A percentile compares a stretch with the other conserved stretches of the same genome.
These are phyloP conservation scores for Emergomyces orientalis DNA, from an alignment of 2,329 filamentous ascomycete genomes.

Conservation along the genomic window DNA sequence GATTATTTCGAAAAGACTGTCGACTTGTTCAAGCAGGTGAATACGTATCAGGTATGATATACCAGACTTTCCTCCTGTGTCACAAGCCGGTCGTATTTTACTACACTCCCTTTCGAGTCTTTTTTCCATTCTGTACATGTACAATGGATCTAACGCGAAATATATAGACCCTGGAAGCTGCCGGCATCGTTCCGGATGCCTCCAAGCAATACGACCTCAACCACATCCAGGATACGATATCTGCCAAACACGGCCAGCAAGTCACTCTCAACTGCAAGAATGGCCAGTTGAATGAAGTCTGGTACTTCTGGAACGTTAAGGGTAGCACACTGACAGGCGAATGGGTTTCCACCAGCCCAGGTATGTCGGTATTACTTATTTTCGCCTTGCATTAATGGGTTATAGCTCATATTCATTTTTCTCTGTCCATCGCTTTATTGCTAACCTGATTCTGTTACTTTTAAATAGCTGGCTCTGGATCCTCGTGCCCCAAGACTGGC, in stretches of 20 bases:
- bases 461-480: conserved; percentile 43
- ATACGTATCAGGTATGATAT: conserved; percentile 42
- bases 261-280: conserved; percentile 44
- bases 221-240: conserved; percentile 44
- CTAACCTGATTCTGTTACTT: not conserved
- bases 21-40: conserved; percentile 46
- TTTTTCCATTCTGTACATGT: too few relatives aligned
- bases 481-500: conserved; percentile 52
- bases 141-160: not conserved
- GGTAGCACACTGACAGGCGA: conserved; percentile 52
- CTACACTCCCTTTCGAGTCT: not conserved
- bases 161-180: conserved; percentile 33
- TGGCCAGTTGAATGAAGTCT: conserved; percentile 44
- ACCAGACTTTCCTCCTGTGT: not conserved
- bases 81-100: not conserved
- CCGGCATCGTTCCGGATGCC: conserved; percentile 45
- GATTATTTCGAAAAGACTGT: conserved; percentile 50
- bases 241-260: conserved; percentile 39
- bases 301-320: conserved; percentile 45
- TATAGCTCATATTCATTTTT: not conserved
- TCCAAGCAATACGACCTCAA: conserved; percentile 43
- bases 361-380: conserved; percentile 23
- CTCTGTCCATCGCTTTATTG: not conserved
- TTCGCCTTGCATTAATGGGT: not conserved
- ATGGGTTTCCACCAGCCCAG: conserved; percentile 48